Evolutionary conservation across 1,139 yeast genomes (phyloP), one percentile per base, ranked within the genome.

Genomic region (Yamadazyma conglobata): DNA sequence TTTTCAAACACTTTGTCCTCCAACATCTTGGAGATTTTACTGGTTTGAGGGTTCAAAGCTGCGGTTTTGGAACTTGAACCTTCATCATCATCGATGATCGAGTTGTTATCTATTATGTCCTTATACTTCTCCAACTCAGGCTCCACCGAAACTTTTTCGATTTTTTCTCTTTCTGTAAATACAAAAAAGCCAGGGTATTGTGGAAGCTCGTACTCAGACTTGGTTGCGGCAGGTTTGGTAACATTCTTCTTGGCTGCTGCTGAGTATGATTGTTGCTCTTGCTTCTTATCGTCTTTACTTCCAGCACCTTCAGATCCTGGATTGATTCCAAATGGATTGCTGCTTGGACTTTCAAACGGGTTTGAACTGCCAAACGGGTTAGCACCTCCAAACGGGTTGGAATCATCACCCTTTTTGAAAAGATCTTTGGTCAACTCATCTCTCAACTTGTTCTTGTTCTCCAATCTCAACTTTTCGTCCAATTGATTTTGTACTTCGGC

Each of bases 1-100:
- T 77, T 74, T 49, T 84, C 89, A 58, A 91, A 91, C 10, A 73
- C 74, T 37, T 76, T 77, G 52, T 88, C 96, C 38, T 82, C 84
- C 40, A 82, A 64, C 63, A 79, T 69, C 26, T 57, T 63, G 7
- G 77, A 58, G 10, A 77, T 58, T 55, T 56, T 71, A 49, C 44
- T 52, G 28, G 52, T 66, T 58, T 51, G 69, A 30, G 69, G 64
- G 30, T 55, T 55, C 33, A 57, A 40, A 8, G 27, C 25, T 6
- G 44, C 46, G 5, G 50, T 44, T 22, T 31, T 15, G 8, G 27
- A 25, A 10, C 28, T 15, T 9, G 34, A 13, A 10, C 30, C 34
- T 6, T 22, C 16, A 8, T 50, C 56, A 29, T 57, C 70, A 6
- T 62, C 58, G 18, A 61, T 56, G 10, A 35, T 27, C 2, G 43